Conservation (phyloP, 208 protist species). For the Acanthamoeba castellanii region DNA sequence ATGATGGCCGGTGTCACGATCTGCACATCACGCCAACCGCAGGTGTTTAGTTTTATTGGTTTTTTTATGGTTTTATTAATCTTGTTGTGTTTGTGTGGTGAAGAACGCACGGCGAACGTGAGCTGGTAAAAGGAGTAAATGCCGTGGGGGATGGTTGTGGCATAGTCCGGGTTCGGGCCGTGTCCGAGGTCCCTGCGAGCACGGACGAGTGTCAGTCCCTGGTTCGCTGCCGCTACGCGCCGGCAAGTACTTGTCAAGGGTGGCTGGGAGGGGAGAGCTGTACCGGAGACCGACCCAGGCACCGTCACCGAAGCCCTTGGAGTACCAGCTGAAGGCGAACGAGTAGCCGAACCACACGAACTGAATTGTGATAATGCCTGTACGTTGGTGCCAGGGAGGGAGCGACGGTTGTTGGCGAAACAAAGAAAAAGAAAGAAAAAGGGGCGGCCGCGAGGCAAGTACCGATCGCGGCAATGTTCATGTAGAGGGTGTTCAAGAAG, state of each 20-base stretch:
- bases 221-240: neutral
- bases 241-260: neutral
- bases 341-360: constrained; percentile 69
- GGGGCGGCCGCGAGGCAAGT: neutral
- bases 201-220: neutral
- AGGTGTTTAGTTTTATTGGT: neutral
- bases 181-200: constrained; percentile 1
- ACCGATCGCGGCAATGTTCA: constrained; percentile 59
- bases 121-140: constrained; percentile 69
- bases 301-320: constrained; percentile 51
- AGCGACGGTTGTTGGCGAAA: neutral
- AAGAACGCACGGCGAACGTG: constrained; percentile 13
- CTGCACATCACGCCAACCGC: neutral
- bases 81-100: too few relatives aligned
- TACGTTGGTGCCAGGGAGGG: neutral
- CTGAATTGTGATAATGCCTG: constrained; percentile 65
- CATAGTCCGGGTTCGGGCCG: constrained; percentile 52
- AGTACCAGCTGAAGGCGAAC: constrained; percentile 58
- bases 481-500: constrained; percentile 67
- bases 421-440: neutral
- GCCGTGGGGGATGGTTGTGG: constrained; percentile 31
- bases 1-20: constrained; percentile 67
- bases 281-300: constrained; percentile 55
- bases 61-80: neutral
- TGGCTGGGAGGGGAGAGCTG: neutral